A percentile compares a stretch with the other conserved stretches of the same genome.
Evolutionary conservation across 2,329 filamentous ascomycete species (phyloP).

Genomic region (Aspergillus spinulosporus): DNA sequence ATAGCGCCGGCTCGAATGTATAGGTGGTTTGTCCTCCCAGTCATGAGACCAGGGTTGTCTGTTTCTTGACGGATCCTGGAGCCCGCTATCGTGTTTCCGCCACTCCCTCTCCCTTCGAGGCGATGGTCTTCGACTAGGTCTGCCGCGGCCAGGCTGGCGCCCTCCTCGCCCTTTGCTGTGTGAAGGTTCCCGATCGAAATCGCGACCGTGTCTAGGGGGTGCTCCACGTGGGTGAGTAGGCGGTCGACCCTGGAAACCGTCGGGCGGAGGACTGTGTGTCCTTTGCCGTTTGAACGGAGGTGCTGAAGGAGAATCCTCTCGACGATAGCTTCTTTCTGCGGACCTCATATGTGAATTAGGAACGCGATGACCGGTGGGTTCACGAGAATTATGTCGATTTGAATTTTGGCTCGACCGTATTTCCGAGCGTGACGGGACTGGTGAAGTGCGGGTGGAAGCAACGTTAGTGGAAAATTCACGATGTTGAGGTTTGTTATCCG

Average conservation of each 20-base stretch:
- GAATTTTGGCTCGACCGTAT: conserved; percentile 25
- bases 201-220: conserved; percentile 34
- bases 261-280: conserved; percentile 45
- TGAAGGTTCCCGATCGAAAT: conserved; percentile 40
- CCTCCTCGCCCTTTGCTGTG: conserved; percentile 37
- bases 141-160: conserved; percentile 35
- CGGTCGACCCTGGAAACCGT: conserved; percentile 29
- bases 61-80: conserved; percentile 28
- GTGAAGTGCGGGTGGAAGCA: conserved; percentile 30
- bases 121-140: conserved; percentile 33
- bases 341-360: conserved; percentile 22
- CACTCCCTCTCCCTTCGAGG: conserved; percentile 38
- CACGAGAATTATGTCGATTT: conserved; percentile 26
- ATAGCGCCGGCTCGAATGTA: conserved; percentile 31
- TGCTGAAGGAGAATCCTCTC: conserved; percentile 34
- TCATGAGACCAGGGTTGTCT: conserved; percentile 37
- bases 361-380: conserved; percentile 25
- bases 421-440: conserved; percentile 25
- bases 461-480: conserved; percentile 32
- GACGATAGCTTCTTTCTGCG: conserved; percentile 28
- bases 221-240: conserved; percentile 25
- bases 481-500: conserved; percentile 33
- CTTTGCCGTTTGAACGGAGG: conserved; percentile 41
- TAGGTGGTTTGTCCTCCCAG: conserved; percentile 27
- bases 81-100: conserved; percentile 33